phyloP scores from a whole-genome alignment of 169 alveolate genomes.

The Eimeria falciformis region DNA sequence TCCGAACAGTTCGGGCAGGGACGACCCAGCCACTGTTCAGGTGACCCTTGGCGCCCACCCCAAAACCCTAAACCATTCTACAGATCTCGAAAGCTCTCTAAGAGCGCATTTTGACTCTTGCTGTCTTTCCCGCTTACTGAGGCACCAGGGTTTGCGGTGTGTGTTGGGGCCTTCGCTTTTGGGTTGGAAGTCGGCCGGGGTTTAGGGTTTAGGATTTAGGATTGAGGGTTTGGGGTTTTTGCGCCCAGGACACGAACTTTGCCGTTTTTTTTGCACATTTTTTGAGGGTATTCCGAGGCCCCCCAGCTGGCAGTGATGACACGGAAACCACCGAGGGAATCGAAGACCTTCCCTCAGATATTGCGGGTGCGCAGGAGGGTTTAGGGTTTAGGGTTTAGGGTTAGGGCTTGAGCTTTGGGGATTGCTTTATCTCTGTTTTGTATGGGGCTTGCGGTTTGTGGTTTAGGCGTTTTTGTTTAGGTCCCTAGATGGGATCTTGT shows the following conservation, averaged over 20 bases:
- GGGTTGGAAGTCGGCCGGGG: neutral
- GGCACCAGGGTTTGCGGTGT: too few relatives aligned
- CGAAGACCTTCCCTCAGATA: slow-evolving; percentile 30
- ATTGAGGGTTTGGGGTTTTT: slow-evolving; percentile 41
- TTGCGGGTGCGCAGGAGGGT: slow-evolving; percentile 32
- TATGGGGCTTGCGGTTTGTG: slow-evolving; percentile 22
- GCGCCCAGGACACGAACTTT: slow-evolving; percentile 63
- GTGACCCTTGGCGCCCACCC: neutral
- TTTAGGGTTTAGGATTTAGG: slow-evolving; percentile 27
- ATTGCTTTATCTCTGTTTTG: neutral
- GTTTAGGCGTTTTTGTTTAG: neutral
- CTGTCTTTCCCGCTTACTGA: too few relatives aligned
- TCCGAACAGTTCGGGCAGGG: neutral
- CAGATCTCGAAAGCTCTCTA: too few relatives aligned
- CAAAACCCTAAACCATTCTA: slow-evolving; percentile 33
- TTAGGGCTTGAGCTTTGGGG: slow-evolving; percentile 45
- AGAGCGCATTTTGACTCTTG: too few relatives aligned
- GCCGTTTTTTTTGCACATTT: slow-evolving; percentile 41
- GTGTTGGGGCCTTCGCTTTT: too few relatives aligned
- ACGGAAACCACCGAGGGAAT: neutral
- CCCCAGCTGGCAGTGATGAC: neutral
- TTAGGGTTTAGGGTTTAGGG: slow-evolving; percentile 56
- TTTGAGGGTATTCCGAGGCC: slow-evolving; percentile 37
- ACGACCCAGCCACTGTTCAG: slow-evolving; percentile 58
- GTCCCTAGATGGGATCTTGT: too few relatives aligned